Evolutionary conservation across 495 filamentous ascomycete genomes (phyloP).

Genomic region (Filosporella fistucella): DNA sequence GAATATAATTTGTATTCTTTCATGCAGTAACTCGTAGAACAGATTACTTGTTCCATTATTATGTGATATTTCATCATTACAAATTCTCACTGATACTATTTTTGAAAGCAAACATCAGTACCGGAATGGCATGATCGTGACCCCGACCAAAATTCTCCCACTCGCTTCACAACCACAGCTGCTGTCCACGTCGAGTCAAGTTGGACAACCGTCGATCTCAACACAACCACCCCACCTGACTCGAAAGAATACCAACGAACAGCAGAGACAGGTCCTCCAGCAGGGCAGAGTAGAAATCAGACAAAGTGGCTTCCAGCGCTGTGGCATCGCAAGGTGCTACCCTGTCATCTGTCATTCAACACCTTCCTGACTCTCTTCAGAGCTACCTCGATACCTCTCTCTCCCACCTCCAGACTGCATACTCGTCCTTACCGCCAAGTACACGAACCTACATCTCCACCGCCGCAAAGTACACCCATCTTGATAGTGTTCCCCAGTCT

Average conservation of each 20-base stretch:
- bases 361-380: conserved; percentile 40
- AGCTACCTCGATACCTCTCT: conserved; percentile 40
- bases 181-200: conserved; percentile 1
- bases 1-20: too few relatives aligned
- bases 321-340: conserved; percentile 42
- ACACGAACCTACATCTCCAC: conserved; percentile 41
- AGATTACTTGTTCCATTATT: too few relatives aligned
- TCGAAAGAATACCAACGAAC: conserved; percentile 4
- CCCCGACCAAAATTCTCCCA: too few relatives aligned
- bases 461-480: conserved; percentile 42
- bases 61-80: background rate
- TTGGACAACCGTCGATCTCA: background rate
- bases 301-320: conserved; percentile 2
- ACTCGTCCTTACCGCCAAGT: conserved; percentile 16
- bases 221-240: conserved; percentile 6
- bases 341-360: conserved; percentile 34
- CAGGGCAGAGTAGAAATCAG: conserved; percentile 1
- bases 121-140: too few relatives aligned
- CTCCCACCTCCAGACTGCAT: conserved; percentile 30
- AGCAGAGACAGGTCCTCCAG: conserved; percentile 5
- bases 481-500: conserved; percentile 19
- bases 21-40: too few relatives aligned
- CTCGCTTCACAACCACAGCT: background rate
- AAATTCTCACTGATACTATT: background rate
- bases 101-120: too few relatives aligned